Evolutionary conservation across 148 eudicot genomes (phyloP).

Genomic region (Rhododendron molle): DNA sequence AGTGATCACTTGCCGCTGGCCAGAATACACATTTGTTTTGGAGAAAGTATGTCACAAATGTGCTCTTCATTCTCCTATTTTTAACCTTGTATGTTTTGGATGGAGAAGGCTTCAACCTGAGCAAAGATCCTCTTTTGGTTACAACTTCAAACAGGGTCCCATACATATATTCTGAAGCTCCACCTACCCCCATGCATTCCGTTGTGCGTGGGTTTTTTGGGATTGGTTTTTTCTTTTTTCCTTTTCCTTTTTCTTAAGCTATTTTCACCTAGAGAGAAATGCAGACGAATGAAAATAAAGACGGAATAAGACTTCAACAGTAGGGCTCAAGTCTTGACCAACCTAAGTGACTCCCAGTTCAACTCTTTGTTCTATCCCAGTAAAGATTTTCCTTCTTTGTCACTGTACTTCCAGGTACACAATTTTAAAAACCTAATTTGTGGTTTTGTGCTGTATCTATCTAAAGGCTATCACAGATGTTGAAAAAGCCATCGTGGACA

Average conservation of each 20-base stretch:
- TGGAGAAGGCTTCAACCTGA: neutral
- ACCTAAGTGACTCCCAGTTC: neutral
- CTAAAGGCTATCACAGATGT: constrained; percentile 65
- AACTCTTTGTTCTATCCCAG: neutral
- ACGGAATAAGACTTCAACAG: neutral
- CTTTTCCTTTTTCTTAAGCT: neutral
- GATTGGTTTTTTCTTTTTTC: neutral
- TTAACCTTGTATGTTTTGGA: neutral
- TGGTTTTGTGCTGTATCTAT: constrained; percentile 4
- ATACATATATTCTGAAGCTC: no score
- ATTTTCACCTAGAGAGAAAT: neutral
- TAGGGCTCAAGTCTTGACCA: neutral
- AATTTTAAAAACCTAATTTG: constrained; percentile 1
- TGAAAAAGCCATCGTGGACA: constrained; percentile 61
- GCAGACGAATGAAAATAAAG: neutral
- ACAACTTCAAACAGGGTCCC: no score
- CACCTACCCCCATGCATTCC: neutral
- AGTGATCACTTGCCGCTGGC: constrained; percentile 85
- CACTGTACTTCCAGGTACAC: neutral
- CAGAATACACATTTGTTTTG: constrained; percentile 71
- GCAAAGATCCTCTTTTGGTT: neutral
- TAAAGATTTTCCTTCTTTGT: neutral
- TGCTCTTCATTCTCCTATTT: neutral
- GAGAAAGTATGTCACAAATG: constrained; percentile 54
- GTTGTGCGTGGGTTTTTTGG: neutral